Evolutionary conservation across 169 alveolate genomes (phyloP).

Genomic region (Plasmodium knowlesi): DNA sequence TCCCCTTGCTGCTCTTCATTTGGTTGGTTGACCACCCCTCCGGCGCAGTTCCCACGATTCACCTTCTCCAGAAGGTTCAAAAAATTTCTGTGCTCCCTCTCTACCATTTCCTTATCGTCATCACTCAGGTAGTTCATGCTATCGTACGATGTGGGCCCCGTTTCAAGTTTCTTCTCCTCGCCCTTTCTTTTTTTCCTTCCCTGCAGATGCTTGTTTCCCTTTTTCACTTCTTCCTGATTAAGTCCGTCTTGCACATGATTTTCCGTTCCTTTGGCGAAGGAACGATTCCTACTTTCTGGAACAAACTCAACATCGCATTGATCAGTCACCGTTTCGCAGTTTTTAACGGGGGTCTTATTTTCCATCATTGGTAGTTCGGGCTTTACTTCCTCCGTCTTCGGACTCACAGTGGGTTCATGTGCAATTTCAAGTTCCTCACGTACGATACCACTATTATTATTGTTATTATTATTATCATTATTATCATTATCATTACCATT

Average conservation of each 20-base stretch:
- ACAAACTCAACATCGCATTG: background rate
- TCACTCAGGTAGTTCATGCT: conserved; percentile 41
- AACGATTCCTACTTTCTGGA: background rate
- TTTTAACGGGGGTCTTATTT: background rate
- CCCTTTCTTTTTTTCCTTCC: conserved; percentile 25
- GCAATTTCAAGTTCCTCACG: background rate
- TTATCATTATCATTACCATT: too few relatives aligned
- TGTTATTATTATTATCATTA: too few relatives aligned
- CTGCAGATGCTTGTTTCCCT: background rate
- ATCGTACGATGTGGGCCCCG: background rate
- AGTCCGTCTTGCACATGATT: background rate
- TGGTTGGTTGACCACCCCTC: background rate
- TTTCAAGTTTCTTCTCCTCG: background rate
- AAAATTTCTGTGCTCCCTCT: conserved; percentile 41
- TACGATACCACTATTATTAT: background rate
- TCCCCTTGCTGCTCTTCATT: background rate
- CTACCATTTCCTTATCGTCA: conserved; percentile 40
- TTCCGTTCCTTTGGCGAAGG: background rate
- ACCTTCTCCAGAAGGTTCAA: conserved; percentile 19
- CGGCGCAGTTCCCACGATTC: background rate
- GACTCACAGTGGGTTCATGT: background rate
- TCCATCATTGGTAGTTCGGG: background rate
- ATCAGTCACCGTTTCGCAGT: conserved; percentile 20
- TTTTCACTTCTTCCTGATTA: background rate
- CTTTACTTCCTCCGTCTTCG: background rate